A percentile compares a stretch with the other conserved stretches of the same genome.
phyloP scores from a whole-genome alignment of 176 grass and related monocot genomes.

The Phyllostachys edulis region DNA sequence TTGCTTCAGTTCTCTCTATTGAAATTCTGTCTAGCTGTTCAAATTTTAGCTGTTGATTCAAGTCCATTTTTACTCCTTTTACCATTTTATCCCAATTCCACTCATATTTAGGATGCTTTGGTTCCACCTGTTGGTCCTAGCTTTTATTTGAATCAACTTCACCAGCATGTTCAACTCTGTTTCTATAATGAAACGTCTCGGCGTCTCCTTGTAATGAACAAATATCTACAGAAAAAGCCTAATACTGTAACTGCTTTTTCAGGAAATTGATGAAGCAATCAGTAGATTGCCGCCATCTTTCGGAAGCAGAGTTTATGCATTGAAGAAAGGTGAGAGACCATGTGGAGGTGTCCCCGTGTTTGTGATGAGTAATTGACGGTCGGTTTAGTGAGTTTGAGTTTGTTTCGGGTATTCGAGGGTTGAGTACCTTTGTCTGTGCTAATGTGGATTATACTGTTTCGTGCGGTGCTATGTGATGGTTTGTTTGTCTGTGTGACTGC shows the following conservation, averaged over 20 bases:
- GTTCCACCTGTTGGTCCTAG: neutral
- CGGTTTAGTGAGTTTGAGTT: no score
- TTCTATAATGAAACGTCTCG: neutral
- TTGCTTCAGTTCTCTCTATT: slow-evolving; percentile 3
- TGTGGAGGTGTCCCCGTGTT: no score
- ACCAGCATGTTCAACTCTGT: neutral
- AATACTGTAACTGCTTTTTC: slow-evolving; percentile 26
- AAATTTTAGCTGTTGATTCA: neutral
- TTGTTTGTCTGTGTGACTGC: no score
- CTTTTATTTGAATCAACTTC: neutral
- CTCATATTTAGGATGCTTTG: neutral
- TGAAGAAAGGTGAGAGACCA: no score
- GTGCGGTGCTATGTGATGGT: no score
- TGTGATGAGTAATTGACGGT: no score
- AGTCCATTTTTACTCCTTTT: neutral
- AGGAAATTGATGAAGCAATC: slow-evolving; percentile 78
- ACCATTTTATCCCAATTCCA: neutral
- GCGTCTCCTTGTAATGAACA: neutral
- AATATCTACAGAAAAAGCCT: neutral
- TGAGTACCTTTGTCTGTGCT: no score
- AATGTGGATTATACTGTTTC: no score
- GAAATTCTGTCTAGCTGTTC: neutral
- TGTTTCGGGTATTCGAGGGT: no score
- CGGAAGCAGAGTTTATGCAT: slow-evolving; percentile 54
- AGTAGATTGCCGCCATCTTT: slow-evolving; percentile 53